Base-by-base conservation (phyloP, 331 rosid species). In the Arachis monticola region DNA sequence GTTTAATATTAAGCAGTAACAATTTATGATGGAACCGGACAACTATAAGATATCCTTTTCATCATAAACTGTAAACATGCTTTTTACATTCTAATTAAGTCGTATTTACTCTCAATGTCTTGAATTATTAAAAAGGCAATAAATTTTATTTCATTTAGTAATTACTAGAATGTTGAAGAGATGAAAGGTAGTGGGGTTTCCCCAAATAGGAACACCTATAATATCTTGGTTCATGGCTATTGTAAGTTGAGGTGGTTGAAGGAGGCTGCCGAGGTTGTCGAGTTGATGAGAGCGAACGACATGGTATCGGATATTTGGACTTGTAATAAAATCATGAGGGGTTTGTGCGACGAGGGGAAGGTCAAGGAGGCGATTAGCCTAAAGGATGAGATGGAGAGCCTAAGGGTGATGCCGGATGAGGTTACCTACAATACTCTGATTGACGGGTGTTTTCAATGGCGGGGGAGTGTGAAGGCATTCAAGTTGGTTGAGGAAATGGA, bases 281-380 rank as follows among this genome's bases (percentile, higher is more conserved):
- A 91, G 12, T 73, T 91, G 81, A 91, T 94, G 98, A 83, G 85
- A 0, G 78, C 44, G 38, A 79, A 76, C 32, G 58, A 71, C 53
- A 55, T 81, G 79, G 64, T 87, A 77, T 92, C 97, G 0, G 92
- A 88, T 91, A 60, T 88, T 64, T 87, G 96, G 94, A 94, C 98
- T 31, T 94, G 86, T 64, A 94, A 91, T 59, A 88, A 89, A 45
- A 62, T 93, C 89, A 59, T 91, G 0, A 82, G 81, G 47, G 97
- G 93, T 42, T 70, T 88, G n/a, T 87, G 96, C 73, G 87, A 83
- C 14, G 87, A 82, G 38, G 97, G 97, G 40, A 91, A 70, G 86
- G 73, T 91, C 30, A 88, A 85, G 17, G 96, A 90, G 45, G 96
- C 98, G 6, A 41, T 87, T 67, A 77, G 87, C 83, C 72, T 94